A percentile compares a stretch with the other conserved stretches of the same genome.
These are phyloP conservation scores for Phyllosticta citrichinensis DNA, from an alignment of 2,329 filamentous ascomycete genomes.

Conservation along the genomic window DNA sequence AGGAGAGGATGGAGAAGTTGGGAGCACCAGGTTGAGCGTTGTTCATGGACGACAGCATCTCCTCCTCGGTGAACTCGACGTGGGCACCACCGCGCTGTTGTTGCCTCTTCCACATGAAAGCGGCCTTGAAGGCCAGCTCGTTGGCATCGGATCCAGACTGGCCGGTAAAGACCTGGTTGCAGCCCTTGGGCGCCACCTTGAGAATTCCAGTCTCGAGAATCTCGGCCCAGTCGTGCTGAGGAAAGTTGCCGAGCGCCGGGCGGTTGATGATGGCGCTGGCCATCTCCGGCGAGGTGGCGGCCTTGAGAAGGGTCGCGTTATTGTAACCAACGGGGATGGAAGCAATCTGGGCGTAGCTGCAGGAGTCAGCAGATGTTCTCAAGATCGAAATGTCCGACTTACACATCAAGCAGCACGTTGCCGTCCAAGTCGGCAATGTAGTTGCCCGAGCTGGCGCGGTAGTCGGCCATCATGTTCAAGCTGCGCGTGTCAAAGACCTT, in stretches of 20 bases:
- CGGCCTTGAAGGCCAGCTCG: conserved; percentile 89
- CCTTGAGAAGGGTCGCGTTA: conserved; percentile 64
- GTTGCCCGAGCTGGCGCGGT: conserved; percentile 50
- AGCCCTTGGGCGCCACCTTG: conserved; percentile 69
- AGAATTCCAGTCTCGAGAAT: conserved; percentile 73
- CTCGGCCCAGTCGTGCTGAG: conserved; percentile 70
- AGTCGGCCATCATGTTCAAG: conserved; percentile 51
- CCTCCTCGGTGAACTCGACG: conserved; percentile 70
- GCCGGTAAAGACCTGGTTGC: conserved; percentile 83
- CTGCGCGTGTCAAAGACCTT: conserved; percentile 77
- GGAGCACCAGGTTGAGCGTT: conserved; percentile 68
- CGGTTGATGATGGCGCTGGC: conserved; percentile 73
- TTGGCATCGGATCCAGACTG: conserved; percentile 87
- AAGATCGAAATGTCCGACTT: conserved; percentile 22
- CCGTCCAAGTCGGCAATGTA: conserved; percentile 67
- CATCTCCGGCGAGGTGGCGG: conserved; percentile 70
- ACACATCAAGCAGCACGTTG: conserved; percentile 64
- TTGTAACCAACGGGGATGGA: conserved; percentile 91
- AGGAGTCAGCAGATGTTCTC: not conserved
- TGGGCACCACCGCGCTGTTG: conserved; percentile 67
- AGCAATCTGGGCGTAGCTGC: conserved; percentile 78
- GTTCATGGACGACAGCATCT: conserved; percentile 65
- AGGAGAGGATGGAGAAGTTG: conserved; percentile 74
- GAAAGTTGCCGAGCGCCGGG: conserved; percentile 84
- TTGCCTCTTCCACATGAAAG: conserved; percentile 85